Evolutionary conservation across 1,284 basidiomycete species (phyloP).

Genomic region (Pseudozyma thailandica): DNA sequence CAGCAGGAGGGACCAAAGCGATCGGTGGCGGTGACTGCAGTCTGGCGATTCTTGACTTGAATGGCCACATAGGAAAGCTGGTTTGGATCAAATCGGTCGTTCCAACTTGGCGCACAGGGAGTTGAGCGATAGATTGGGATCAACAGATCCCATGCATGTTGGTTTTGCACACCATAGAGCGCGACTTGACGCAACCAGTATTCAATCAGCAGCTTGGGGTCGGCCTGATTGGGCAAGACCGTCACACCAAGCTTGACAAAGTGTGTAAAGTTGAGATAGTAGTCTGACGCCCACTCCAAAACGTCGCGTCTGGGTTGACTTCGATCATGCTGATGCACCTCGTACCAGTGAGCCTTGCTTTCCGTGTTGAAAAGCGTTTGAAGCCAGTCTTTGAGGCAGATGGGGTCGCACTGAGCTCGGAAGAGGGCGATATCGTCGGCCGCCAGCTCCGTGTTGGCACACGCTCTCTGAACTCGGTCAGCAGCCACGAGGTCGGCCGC

Average conservation of each 20-base stretch:
- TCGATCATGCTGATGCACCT: neutral
- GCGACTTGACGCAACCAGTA: conserved; percentile 5
- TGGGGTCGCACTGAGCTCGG: conserved; percentile 3
- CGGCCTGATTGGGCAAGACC: too few species aligned
- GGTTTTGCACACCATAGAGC: neutral
- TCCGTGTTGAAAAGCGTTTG: neutral
- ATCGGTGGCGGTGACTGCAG: neutral
- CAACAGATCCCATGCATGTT: conserved; percentile 3
- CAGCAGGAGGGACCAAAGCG: conserved; percentile 1
- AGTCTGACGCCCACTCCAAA: conserved; percentile 6
- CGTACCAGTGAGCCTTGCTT: neutral
- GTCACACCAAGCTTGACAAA: neutral
- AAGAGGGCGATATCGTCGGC: neutral
- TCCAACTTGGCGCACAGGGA: neutral
- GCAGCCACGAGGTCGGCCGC: conserved; percentile 32
- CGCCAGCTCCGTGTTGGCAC: neutral
- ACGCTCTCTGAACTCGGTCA: neutral
- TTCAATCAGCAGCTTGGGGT: conserved; percentile 1
- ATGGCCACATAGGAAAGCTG: conserved; percentile 15
- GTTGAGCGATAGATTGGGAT: conserved; percentile 8
- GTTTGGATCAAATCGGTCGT: conserved; percentile 4
- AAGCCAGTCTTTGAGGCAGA: conserved; percentile 10
- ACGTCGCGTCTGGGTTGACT: neutral
- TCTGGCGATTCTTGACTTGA: conserved; percentile 6
- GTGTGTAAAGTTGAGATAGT: conserved; percentile 15